A percentile compares a stretch with the other conserved stretches of the same genome.
Conservation (phyloP, 345 rosid genomes). For the Kernera saxatilis region DNA sequence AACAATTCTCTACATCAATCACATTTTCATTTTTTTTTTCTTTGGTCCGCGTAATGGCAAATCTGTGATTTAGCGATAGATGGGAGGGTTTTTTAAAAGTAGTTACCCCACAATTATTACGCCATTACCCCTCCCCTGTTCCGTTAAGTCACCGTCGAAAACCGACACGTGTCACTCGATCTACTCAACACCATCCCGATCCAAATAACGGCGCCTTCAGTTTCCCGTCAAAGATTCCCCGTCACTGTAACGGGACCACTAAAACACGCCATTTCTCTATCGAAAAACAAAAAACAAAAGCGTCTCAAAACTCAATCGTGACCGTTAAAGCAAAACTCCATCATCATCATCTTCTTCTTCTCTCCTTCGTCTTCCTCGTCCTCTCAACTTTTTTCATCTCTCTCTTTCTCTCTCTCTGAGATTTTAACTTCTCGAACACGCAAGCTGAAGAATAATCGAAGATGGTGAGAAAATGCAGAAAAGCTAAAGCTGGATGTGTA, state of each 20-base stretch:
- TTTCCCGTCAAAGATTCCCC: constrained; percentile 61
- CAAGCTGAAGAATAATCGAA: background rate
- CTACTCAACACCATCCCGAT: background rate
- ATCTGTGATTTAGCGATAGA: constrained; percentile 1
- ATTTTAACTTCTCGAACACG: background rate
- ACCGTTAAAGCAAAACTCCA: constrained; percentile 38
- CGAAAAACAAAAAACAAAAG: constrained; percentile 9
- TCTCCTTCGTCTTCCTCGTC: background rate
- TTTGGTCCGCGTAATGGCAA: constrained; percentile 7
- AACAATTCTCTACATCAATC: background rate
- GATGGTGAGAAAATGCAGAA: constrained; percentile 45
- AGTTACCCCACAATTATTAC: constrained; percentile 26
- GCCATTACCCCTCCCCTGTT: constrained; percentile 17
- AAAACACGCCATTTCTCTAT: constrained; percentile 6
- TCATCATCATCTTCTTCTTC: constrained; percentile 9
- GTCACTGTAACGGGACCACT: constrained; percentile 52
- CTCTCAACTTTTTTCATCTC: background rate
- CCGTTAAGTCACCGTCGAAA: constrained; percentile 28
- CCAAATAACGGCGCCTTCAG: constrained; percentile 81
- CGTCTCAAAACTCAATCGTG: constrained; percentile 18
- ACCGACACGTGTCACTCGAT: constrained; percentile 16
- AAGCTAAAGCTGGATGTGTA: constrained; percentile 29
- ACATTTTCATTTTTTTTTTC: background rate
- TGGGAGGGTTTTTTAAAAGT: constrained; percentile 13
- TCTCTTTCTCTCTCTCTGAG: background rate